Percentiles rank a stretch among this genome's conserved stretches.
Evolutionary conservation across 2,329 filamentous ascomycete genomes (phyloP).

Genomic region (Trichoderma afroharzianum): DNA sequence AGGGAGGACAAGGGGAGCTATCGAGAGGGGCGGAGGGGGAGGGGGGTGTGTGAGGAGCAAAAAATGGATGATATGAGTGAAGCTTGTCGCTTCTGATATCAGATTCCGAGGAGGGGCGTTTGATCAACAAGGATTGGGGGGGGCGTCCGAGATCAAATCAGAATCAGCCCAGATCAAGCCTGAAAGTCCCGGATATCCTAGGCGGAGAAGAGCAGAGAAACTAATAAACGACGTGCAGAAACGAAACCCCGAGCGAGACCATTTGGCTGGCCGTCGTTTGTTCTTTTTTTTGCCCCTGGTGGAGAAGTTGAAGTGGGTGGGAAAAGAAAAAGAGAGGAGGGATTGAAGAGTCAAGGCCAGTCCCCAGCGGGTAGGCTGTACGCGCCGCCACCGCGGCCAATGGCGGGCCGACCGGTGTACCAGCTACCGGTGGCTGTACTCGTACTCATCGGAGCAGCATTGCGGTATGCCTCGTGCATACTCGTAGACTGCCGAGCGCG

Average conservation of each 20-base stretch:
- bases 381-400: neutral
- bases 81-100: conserved; percentile 14
- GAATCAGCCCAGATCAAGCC: conserved; percentile 3
- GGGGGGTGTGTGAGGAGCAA: neutral
- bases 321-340: neutral
- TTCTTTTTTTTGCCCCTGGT: neutral
- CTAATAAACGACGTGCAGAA: neutral
- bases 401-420: neutral
- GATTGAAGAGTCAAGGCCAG: neutral
- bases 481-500: neutral
- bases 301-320: neutral
- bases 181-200: neutral
- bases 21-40: neutral
- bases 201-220: neutral
- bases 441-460: neutral
- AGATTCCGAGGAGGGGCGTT: neutral
- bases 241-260: neutral
- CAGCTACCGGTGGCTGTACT: neutral
- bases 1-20: neutral
- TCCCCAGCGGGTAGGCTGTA: neutral
- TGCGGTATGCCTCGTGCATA: neutral
- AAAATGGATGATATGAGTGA: conserved; percentile 10
- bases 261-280: neutral
- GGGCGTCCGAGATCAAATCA: neutral
- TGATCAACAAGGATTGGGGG: neutral